Evolutionary conservation across 1,284 basidiomycete genomes (phyloP).

Genomic region (Anthracocystis panici-leucophaei): DNA sequence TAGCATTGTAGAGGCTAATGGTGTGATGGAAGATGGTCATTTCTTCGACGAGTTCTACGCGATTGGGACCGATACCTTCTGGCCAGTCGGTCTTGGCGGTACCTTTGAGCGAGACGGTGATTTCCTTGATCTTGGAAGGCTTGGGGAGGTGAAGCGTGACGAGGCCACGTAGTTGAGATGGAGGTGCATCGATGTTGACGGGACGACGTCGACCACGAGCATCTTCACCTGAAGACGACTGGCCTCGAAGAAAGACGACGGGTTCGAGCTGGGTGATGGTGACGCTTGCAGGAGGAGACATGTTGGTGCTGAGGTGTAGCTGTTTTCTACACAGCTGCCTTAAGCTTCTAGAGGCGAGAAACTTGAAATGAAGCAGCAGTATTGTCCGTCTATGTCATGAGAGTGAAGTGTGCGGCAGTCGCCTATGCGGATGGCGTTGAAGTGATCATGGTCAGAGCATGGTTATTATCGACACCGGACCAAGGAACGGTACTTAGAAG

Average conservation of each 20-base stretch:
- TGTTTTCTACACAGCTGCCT: neutral
- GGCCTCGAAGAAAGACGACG: conserved; percentile 65
- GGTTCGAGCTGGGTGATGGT: conserved; percentile 61
- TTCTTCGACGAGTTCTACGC: conserved; percentile 84
- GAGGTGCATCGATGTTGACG: conserved; percentile 72
- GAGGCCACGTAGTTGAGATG: conserved; percentile 87
- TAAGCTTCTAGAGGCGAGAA: neutral
- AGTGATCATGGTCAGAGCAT: conserved; percentile 6
- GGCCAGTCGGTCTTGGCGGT: conserved; percentile 80
- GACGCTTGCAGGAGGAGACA: conserved; percentile 51
- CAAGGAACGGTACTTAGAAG: neutral
- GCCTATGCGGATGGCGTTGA: conserved; percentile 2
- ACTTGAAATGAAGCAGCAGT: neutral
- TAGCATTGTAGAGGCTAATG: conserved; percentile 77
- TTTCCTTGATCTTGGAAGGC: conserved; percentile 86
- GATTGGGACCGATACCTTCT: conserved; percentile 85
- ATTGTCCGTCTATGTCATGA: neutral
- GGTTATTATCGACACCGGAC: neutral
- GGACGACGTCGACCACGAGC: conserved; percentile 53
- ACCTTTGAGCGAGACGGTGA: conserved; percentile 83
- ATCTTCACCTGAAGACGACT: conserved; percentile 56
- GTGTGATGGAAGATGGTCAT: conserved; percentile 81
- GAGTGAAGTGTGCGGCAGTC: neutral
- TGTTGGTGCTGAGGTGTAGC: conserved; percentile 1
- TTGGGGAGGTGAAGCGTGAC: conserved; percentile 84